These are phyloP conservation scores for Fusarium circinatum DNA, from an alignment of 2,329 filamentous ascomycete species.

Conservation along the genomic window DNA sequence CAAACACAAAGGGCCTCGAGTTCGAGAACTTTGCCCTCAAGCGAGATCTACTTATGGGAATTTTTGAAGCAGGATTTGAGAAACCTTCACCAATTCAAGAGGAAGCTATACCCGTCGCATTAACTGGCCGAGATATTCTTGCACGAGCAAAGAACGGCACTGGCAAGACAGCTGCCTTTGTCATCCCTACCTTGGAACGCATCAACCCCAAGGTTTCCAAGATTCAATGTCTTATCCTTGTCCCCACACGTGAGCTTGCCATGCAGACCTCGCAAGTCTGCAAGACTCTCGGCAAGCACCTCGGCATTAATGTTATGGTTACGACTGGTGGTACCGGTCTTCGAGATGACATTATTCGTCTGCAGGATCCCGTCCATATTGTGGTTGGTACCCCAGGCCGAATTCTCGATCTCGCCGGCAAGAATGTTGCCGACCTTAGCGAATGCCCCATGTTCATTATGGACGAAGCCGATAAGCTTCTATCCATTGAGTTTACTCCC, in stretches of 20 bases:
- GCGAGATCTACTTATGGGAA: constrained; percentile 96
- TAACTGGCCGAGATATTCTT: constrained; percentile 94
- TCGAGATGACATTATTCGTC: constrained; percentile 94
- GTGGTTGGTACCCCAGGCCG: constrained; percentile 96
- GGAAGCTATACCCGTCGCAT: constrained; percentile 96
- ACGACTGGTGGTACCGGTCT: constrained; percentile 95
- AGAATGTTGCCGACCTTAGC: constrained; percentile 94
- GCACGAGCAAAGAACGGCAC: constrained; percentile 98
- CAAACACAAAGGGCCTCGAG: constrained; percentile 95
- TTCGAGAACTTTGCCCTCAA: constrained; percentile 98
- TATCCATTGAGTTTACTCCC: constrained; percentile 95
- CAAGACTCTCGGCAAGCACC: constrained; percentile 97
- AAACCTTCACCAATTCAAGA: constrained; percentile 99
- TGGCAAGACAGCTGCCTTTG: constrained; percentile 97
- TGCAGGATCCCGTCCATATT: constrained; percentile 95
- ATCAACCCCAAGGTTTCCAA: constrained; percentile 98
- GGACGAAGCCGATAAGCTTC: constrained; percentile 98
- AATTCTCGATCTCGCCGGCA: constrained; percentile 95
- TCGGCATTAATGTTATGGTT: constrained; percentile 99
- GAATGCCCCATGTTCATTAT: constrained; percentile 99
- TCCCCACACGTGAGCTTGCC: constrained; percentile 95
- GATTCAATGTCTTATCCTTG: constrained; percentile 94
- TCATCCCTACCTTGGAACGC: constrained; percentile 93
- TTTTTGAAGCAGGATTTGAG: constrained; percentile 98
- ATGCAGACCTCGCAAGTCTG: constrained; percentile 99